Base-by-base conservation (phyloP, 2,329 filamentous ascomycete species). In the Aureobasidium sp. region DNA sequence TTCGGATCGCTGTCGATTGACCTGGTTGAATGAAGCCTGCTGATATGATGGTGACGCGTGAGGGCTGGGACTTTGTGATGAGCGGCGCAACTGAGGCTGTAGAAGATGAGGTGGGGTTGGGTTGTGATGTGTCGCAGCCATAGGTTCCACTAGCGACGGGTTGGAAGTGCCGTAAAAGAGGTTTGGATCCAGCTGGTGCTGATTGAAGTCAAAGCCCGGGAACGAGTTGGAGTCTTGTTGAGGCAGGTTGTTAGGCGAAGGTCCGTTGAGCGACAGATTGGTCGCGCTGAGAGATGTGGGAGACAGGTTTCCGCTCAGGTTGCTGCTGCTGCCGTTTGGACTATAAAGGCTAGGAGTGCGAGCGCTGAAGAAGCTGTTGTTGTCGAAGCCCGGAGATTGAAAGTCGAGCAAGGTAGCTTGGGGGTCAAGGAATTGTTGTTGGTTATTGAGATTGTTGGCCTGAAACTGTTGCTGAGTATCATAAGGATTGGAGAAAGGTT, bases 111-210 rank as follows among this genome's bases (percentile, higher is more conserved):
- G 82, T 61, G 83, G 82, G 11, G 80, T 80, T 25, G 83, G 76
- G 62, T 78, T 75, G 65, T 74, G 69, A 71, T 78, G 74, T 75
- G 82, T 67, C 65, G 78, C 72, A 30, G 71, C 71, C 79, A 83
- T 83, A 63, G 79, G 76, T 68, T 77, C 76, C 67, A 79, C 74
- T 16, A 80, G 73, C 44, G 74, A 73, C 41, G 76, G 76, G 65
- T 80, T 75, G 66, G 80, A 70, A 13, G 75, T 76, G 66, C 83
- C 79, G 67, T 73, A 72, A 63, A 83, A 77, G 64, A 89, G 87
- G 27, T 86, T 82, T 13, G 83, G 75, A 68, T 83, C 83, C 69
- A 86, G 71, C 69, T 84, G 83, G 64, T 85, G 82, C 63, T 79
- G 78, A 54, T 75, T 76, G 62, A 79, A 76, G 66, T 79, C 77